Evolutionary conservation across 1,284 basidiomycete genomes (phyloP).

Genomic region (Ustanciosporium gigantosporum): DNA sequence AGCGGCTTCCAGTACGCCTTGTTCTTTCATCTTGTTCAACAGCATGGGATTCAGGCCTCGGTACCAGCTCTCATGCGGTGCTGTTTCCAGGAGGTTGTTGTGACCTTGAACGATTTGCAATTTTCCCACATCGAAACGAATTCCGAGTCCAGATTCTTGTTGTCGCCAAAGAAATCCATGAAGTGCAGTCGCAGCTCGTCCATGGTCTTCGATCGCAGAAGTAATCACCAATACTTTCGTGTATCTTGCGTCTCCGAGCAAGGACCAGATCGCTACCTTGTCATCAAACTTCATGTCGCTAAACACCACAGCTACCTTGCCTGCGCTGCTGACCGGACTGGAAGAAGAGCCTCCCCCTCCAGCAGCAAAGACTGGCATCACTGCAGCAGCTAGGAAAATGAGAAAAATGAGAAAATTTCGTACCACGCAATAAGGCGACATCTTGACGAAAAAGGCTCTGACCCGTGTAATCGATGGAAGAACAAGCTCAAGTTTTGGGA

Average conservation of each 20-base stretch:
- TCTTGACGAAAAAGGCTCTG: no score
- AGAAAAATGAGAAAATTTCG: no score
- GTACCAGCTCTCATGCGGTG: constrained; percentile 23
- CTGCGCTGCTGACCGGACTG: no score
- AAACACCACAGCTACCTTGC: constrained; percentile 15
- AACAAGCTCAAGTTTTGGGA: no score
- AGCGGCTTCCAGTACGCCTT: background rate
- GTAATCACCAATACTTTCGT: constrained; percentile 16
- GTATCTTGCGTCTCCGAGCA: constrained; percentile 12
- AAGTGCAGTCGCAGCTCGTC: constrained; percentile 12
- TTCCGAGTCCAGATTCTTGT: background rate
- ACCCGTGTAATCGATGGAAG: no score
- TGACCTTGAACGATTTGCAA: constrained; percentile 5
- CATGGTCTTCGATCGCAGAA: constrained; percentile 11
- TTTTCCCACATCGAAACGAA: background rate
- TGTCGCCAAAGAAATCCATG: constrained; percentile 4
- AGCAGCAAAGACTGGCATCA: no score
- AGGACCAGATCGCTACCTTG: constrained; percentile 26
- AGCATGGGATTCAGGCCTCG: background rate
- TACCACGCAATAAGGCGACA: no score
- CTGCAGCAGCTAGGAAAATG: no score
- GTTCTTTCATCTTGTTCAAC: background rate
- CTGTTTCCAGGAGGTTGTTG: background rate
- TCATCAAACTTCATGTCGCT: constrained; percentile 36
- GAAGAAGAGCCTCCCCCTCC: no score